Percentiles rank a stretch among this genome's conserved stretches.
These are phyloP conservation scores for Rhipidocladum racemiflorum DNA, from an alignment of 176 grass and related monocot species.

Conservation along the genomic window DNA sequence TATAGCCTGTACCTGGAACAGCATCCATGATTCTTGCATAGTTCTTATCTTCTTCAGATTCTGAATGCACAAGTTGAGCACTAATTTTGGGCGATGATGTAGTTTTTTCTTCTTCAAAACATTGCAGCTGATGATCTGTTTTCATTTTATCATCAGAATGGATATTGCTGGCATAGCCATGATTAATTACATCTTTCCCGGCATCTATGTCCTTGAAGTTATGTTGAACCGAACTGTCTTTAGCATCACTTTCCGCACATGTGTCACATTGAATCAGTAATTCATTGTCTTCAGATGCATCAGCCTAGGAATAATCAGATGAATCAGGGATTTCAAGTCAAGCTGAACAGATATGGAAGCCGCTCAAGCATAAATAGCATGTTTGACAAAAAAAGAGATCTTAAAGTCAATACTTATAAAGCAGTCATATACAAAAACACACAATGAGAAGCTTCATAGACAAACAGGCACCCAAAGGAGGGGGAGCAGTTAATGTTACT, in stretches of 20 bases:
- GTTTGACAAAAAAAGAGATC: neutral
- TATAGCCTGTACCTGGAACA: constrained; percentile 20
- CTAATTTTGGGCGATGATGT: neutral
- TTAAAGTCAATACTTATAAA: neutral
- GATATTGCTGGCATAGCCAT: neutral
- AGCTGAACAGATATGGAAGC: neutral
- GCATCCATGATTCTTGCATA: neutral
- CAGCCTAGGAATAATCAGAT: constrained; percentile 16
- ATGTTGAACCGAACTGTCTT: constrained; percentile 18
- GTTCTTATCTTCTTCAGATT: constrained; percentile 17
- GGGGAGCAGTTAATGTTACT: neutral
- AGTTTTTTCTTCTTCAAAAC: constrained; percentile 18
- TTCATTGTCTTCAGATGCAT: constrained; percentile 31
- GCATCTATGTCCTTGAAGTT: neutral
- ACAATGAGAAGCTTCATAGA: neutral
- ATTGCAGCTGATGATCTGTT: constrained; percentile 17
- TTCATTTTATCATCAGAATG: neutral
- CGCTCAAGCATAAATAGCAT: neutral
- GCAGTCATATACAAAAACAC: neutral
- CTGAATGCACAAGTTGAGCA: neutral
- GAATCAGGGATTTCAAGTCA: constrained; percentile 1
- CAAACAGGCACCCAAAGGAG: neutral
- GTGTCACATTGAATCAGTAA: constrained; percentile 25
- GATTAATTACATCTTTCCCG: constrained; percentile 11
- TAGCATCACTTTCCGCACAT: constrained; percentile 21